Base-by-base conservation (phyloP, 345 rosid species). In the Gossypium arboreum region DNA sequence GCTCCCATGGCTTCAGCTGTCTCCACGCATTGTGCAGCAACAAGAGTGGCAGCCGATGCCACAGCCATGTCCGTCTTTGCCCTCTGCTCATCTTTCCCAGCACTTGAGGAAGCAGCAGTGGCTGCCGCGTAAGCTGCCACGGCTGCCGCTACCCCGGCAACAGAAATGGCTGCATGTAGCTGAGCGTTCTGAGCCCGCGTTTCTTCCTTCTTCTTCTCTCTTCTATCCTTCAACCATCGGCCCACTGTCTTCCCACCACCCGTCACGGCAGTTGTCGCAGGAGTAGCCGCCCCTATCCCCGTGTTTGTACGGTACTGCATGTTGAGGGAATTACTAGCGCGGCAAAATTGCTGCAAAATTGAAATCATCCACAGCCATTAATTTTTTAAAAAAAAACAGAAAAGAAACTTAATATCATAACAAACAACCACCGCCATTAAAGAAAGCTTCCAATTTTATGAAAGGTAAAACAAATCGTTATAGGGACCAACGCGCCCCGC, bases 1-100 rank as follows among this genome's bases (percentile, higher is more conserved):
- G 97, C 97, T 16, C 97, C 98, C 93, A 91, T 82, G 0, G 89
- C 90, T 76, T 94, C 98, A 0, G 98, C 98, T 0, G 90, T 90
- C 83, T 94, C 98, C 1, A 92, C 91, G 4, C 98, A 94, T 69
- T 94, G 97, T 0, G 97, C 97, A 0, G 98, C 98, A 1, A 92
- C 97, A 41, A 94, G 79, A 0, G 94, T 87, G 1, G 98, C 97
- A 0, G 98, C 98, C 0, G 98, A 88, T 5, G 98, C 97, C 50
- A 94, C 91, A 0, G 97, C 98, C 94, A 88, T 80, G 54, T 90
- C 92, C 0, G 91, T 92, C 78, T 90, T 90, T 0, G 90, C 89
- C 87, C 82, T 85, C 70, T 86, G 91, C 82, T 92, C 98, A 43
- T 60, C 41, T 12, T 60, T 60, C 4, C 64, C n/a, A 25, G 64